Conservation (phyloP, 495 filamentous ascomycete genomes). For the Penicillium cataractarum region DNA sequence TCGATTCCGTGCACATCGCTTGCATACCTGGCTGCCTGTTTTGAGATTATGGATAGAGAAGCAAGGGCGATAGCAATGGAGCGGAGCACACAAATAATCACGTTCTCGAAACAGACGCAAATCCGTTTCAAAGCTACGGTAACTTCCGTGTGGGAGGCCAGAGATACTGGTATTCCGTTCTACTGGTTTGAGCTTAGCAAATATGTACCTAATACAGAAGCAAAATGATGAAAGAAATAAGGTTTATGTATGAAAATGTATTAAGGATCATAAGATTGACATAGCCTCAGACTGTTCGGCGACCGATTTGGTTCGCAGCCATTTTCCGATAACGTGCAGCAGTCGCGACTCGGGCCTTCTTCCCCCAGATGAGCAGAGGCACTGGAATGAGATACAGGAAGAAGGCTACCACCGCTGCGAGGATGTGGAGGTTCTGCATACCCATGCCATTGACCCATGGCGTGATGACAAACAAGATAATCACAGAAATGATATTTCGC, state of each 20-base stretch:
- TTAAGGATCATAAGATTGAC: neutral
- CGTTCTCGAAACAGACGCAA: conserved; percentile 22
- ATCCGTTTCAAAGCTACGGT: conserved; percentile 5
- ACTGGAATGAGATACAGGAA: conserved; percentile 25
- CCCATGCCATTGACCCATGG: conserved; percentile 43
- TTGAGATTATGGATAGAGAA: conserved; percentile 12
- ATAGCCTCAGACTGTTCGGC: conserved; percentile 21
- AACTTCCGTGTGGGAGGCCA: conserved; percentile 16
- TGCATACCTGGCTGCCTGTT: conserved; percentile 25
- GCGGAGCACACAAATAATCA: conserved; percentile 9
- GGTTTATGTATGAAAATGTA: too few relatives aligned
- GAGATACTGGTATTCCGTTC: conserved; percentile 11
- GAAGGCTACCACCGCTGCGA: conserved; percentile 25
- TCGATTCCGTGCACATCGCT: conserved; percentile 24
- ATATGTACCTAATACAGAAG: neutral
- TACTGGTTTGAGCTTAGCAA: conserved; percentile 23
- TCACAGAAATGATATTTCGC: conserved; percentile 35
- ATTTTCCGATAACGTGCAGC: conserved; percentile 25
- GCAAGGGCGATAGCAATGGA: neutral
- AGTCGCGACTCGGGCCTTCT: conserved; percentile 26
- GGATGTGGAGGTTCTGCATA: conserved; percentile 34
- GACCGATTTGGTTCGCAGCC: conserved; percentile 27
- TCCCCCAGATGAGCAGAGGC: conserved; percentile 29
- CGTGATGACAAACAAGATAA: conserved; percentile 39
- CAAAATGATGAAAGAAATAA: neutral